A percentile compares a stretch with the other conserved stretches of the same genome.
Conservation (phyloP, 1,284 basidiomycete species). For the Trichosporon asahii region DNA sequence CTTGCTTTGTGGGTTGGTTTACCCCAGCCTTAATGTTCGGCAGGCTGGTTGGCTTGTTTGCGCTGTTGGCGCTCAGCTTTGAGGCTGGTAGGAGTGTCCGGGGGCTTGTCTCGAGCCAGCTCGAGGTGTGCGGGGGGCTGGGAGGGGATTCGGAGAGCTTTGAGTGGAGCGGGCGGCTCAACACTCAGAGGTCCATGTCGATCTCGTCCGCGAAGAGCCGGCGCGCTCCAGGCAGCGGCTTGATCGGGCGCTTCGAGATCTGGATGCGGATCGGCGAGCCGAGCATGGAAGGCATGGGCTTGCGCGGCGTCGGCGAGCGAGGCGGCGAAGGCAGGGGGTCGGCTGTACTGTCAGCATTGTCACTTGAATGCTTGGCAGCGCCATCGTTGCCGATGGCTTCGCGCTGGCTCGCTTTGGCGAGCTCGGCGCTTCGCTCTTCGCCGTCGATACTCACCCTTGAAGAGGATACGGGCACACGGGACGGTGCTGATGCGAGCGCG, state of each 20-base stretch:
- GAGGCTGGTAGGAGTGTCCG: neutral
- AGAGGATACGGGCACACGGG: neutral
- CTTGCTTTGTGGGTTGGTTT: neutral
- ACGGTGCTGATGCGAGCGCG: neutral
- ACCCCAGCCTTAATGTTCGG: neutral
- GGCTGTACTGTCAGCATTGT: neutral
- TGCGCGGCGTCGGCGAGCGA: slow-evolving; percentile 2
- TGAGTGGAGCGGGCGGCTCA: neutral
- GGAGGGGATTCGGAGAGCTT: neutral
- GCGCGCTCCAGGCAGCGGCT: neutral
- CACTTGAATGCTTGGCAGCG: neutral
- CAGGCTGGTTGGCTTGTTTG: neutral
- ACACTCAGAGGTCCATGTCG: neutral
- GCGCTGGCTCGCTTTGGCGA: neutral
- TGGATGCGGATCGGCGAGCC: slow-evolving; percentile 4
- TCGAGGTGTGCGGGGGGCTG: neutral
- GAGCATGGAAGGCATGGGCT: neutral
- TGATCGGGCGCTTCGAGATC: neutral
- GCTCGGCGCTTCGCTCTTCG: neutral
- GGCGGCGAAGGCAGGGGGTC: neutral
- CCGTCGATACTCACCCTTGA: neutral
- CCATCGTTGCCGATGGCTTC: neutral
- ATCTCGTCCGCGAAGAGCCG: neutral
- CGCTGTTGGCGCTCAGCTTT: neutral
- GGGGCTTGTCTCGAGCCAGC: neutral